Base-by-base conservation (phyloP, 306 rosid species). In the Cyclanthera cordifolia region DNA sequence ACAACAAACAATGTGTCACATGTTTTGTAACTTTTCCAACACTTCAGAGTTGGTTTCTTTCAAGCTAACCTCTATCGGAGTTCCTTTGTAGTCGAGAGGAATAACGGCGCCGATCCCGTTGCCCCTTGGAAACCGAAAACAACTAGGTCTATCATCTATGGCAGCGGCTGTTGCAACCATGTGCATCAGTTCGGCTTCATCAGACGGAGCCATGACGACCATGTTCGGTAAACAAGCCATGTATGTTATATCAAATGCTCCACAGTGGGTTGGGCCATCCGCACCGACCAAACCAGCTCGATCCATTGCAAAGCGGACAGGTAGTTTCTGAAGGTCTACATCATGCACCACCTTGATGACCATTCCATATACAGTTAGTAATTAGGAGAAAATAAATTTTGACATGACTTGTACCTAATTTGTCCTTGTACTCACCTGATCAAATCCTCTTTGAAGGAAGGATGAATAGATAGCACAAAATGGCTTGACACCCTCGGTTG, bases 161-260 rank as follows among this genome's bases (percentile, higher is more conserved):
- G 73, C 72, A 49, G 88, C 88, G 11, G 96, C 98, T 7, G 98
- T 89, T 69, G 96, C 91, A 53, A 92, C 96, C 96, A 89, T 92
- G 87, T 92, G 86, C 86, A 92, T 87, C 10, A 92, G 83, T 71
- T 92, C 98, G 59, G 91, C 90, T 78, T 92, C 98, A 75, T 92
- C 95, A 25, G 93, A 85, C 12, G 98, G 95, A 70, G 98, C 98
- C 98, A 92, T 92, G 65, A 89, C 96, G 76, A 92, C 83, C 96
- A 92, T 92, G 81, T 89, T 92, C 21, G 98, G 98, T 81, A 92
- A 81, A 77, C 96, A 89, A 71, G 96, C 96, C 97, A 91, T 89
- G 86, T 82, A 91, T 19, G 95, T 66, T 56, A 89, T 81, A 61
- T 91, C 97, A 80, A 91, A 91, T 58, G 97, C 96, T 70, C 97